Conservation (phyloP, 2,329 filamentous ascomycete species). For the Ascochyta pisi region DNA sequence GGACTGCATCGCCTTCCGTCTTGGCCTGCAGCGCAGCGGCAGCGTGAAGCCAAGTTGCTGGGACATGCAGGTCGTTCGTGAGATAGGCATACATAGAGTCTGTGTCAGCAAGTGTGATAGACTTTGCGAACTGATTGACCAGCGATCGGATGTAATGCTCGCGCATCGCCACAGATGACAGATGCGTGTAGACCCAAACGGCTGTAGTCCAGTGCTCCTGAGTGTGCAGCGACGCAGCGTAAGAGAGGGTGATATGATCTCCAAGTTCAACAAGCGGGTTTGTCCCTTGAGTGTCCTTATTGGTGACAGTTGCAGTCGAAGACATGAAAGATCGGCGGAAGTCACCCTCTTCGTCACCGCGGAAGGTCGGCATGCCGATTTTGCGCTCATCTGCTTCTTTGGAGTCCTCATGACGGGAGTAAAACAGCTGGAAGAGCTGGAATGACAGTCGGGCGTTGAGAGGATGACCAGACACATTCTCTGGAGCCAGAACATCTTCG, state of each 20-base stretch:
- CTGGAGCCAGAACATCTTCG: conserved; percentile 75
- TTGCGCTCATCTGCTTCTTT: conserved; percentile 36
- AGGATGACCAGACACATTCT: conserved; percentile 77
- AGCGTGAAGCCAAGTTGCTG: conserved; percentile 81
- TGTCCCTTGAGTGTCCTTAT: conserved; percentile 60
- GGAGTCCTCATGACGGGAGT: conserved; percentile 38
- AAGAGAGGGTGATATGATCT: conserved; percentile 63
- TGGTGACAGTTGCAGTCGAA: conserved; percentile 33
- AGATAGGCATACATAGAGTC: conserved; percentile 66
- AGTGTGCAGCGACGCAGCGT: conserved; percentile 46
- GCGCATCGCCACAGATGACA: conserved; percentile 69
- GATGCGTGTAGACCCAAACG: conserved; percentile 78
- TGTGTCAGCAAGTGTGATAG: conserved; percentile 65
- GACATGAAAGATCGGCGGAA: conserved; percentile 39
- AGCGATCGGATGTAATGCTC: conserved; percentile 75
- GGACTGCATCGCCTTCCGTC: conserved; percentile 68
- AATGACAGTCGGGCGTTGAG: conserved; percentile 80
- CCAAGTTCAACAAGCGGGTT: conserved; percentile 63
- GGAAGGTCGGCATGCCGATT: conserved; percentile 41
- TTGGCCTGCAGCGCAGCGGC: conserved; percentile 85
- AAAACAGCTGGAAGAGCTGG: conserved; percentile 74
- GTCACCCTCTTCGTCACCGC: conserved; percentile 23
- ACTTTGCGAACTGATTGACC: conserved; percentile 64
- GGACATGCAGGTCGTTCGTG: conserved; percentile 71
- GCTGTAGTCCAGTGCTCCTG: conserved; percentile 56